A percentile compares a stretch with the other conserved stretches of the same genome.
phyloP scores from a whole-genome alignment of 1,139 yeast genomes.

The Pichia sp. region DNA sequence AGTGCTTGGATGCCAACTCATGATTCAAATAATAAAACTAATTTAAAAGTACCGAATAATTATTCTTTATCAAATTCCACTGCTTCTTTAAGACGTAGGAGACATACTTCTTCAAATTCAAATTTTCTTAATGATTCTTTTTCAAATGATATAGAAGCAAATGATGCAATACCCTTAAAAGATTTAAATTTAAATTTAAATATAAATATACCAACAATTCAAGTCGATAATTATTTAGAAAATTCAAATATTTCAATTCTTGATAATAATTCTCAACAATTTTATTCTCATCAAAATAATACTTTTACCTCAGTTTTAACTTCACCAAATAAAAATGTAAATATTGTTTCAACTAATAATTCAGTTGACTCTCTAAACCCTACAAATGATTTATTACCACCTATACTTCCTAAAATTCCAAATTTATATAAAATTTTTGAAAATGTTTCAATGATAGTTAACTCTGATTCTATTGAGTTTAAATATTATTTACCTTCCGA shows the following conservation, averaged over 20 bases:
- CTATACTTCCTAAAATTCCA: not conserved
- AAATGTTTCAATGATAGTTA: slow-evolving; percentile 11
- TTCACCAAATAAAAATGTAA: not conserved
- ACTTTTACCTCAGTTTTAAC: too few relatives aligned
- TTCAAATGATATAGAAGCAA: slow-evolving; percentile 7
- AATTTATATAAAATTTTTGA: slow-evolving; percentile 3
- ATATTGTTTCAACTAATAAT: not conserved
- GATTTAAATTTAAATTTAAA: slow-evolving; percentile 1
- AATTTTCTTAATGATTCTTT: not conserved
- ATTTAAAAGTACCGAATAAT: not conserved
- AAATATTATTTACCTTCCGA: not conserved
- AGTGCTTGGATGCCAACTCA: slow-evolving; percentile 14
- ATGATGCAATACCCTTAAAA: slow-evolving; percentile 7
- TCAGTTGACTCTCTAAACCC: too few relatives aligned
- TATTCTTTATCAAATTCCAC: not conserved
- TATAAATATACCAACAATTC: not conserved
- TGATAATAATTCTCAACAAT: not conserved
- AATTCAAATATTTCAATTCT: not conserved
- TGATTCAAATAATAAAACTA: not conserved
- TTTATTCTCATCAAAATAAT: not conserved
- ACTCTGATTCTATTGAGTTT: slow-evolving; percentile 8
- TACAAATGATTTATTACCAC: too few relatives aligned
- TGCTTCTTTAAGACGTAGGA: slow-evolving; percentile 1
- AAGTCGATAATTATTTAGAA: slow-evolving; percentile 6
- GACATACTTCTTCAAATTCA: not conserved